Evolutionary conservation across 805 yeast genomes (phyloP).

Genomic region (Monosporozyma servazzii): DNA sequence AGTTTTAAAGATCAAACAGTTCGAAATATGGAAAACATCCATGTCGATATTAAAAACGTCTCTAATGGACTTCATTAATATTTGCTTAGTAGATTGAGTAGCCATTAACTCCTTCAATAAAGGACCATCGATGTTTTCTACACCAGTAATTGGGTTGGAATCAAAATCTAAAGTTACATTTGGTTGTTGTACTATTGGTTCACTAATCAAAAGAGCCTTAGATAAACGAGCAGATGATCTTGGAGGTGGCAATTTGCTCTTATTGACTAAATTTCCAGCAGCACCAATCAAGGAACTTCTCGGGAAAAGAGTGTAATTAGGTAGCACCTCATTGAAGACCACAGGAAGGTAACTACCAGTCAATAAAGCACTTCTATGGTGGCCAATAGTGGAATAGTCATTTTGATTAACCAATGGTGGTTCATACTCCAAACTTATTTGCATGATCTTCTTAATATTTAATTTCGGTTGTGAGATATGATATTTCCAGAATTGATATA

Average conservation of each 20-base stretch:
- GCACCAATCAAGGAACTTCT: conserved; percentile 46
- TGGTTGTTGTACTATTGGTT: conserved; percentile 4
- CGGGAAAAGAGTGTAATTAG: conserved; percentile 50
- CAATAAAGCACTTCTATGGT: conserved; percentile 46
- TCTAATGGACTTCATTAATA: conserved; percentile 45
- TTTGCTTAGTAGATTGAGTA: conserved; percentile 34
- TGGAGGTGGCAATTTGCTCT: conserved; percentile 11
- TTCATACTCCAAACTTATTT: conserved; percentile 53
- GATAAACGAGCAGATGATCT: conserved; percentile 19
- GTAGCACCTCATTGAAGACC: conserved; percentile 48
- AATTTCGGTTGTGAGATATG: conserved; percentile 31
- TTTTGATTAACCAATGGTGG: conserved; percentile 36
- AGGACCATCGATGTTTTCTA: conserved; percentile 36
- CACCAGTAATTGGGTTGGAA: conserved; percentile 35
- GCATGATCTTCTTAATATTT: conserved; percentile 49
- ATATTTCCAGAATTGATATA: conserved; percentile 26
- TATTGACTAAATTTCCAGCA: conserved; percentile 30
- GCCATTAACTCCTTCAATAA: conserved; percentile 18
- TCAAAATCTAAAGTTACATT: neutral
- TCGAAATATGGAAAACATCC: conserved; percentile 45
- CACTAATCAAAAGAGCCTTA: conserved; percentile 9
- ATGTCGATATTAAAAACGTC: conserved; percentile 58
- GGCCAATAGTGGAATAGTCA: conserved; percentile 30
- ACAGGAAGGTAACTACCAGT: conserved; percentile 59
- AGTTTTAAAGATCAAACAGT: conserved; percentile 53